Evolutionary conservation across 2,329 filamentous ascomycete genomes (phyloP).

Genomic region (Fusarium abutilonis): DNA sequence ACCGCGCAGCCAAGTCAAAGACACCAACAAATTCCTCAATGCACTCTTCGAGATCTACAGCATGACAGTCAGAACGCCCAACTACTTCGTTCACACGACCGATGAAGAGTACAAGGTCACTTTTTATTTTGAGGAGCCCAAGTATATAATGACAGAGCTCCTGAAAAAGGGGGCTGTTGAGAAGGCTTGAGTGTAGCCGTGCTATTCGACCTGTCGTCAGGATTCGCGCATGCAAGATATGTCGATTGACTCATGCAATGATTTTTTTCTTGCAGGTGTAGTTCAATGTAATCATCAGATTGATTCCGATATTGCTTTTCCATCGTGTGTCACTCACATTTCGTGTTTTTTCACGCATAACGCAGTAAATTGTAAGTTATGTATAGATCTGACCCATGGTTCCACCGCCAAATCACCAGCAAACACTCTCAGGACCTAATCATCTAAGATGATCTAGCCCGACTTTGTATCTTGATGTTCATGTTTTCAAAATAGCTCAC

Average conservation of each 20-base stretch:
- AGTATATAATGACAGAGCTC: constrained; percentile 7
- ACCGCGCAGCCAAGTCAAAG: not conserved
- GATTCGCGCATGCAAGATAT: not conserved
- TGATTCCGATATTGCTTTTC: no score
- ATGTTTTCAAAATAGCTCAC: constrained; percentile 37
- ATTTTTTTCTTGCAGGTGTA: no score
- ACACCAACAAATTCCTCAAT: not conserved
- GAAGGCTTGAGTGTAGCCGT: not conserved
- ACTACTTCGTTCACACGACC: not conserved
- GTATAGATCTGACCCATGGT: no score
- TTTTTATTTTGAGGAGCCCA: not conserved
- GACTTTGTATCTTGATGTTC: constrained; percentile 22
- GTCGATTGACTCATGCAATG: not conserved
- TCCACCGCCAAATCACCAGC: no score
- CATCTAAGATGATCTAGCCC: not conserved
- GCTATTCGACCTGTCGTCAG: not conserved
- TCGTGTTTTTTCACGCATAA: no score
- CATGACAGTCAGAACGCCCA: not conserved
- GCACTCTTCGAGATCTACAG: not conserved
- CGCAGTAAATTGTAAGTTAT: no score
- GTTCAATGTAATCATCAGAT: no score
- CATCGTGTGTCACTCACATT: no score
- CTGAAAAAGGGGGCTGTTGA: not conserved
- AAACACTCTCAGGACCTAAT: not conserved
- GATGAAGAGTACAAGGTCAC: not conserved